Conservation (phyloP, 148 eudicot genomes). For the Dianthus caryophyllus region DNA sequence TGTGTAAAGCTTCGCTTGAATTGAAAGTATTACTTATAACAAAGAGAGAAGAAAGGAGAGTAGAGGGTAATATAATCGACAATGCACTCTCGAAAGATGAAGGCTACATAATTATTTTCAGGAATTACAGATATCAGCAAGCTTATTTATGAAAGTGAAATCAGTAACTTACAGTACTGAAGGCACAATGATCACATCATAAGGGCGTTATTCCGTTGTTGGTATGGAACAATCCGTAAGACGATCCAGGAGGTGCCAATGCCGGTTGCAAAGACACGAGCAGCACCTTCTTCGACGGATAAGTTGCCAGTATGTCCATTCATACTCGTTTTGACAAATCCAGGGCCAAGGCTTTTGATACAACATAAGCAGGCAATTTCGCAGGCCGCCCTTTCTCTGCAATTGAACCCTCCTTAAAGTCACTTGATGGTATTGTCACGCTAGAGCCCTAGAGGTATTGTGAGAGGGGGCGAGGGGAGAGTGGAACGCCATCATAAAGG, state of each 20-base stretch:
- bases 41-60: too few species aligned
- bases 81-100: too few species aligned
- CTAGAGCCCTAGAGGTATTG: too few species aligned
- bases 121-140: background rate
- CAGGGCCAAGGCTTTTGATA: constrained; percentile 47
- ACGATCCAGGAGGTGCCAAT: constrained; percentile 28
- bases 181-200: background rate
- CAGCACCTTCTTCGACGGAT: constrained; percentile 43
- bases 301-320: constrained; percentile 23
- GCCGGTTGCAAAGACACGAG: constrained; percentile 35
- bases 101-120: too few species aligned
- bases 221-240: constrained; percentile 23
- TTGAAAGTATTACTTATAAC: too few species aligned
- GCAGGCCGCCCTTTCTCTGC: constrained; percentile 32
- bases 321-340: constrained; percentile 40
- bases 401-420: constrained; percentile 23
- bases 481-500: too few species aligned
- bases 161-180: background rate
- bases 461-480: too few species aligned
- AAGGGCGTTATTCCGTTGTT: constrained; percentile 15
- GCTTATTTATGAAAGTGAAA: background rate
- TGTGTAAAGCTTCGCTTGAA: too few species aligned
- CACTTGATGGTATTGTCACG: too few species aligned
- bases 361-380: constrained; percentile 18
- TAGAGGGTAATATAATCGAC: too few species aligned